A percentile compares a stretch with the other conserved stretches of the same genome.
These are phyloP conservation scores for Clavispora santaluciae DNA, from an alignment of 805 yeast genomes.

Conservation along the genomic window DNA sequence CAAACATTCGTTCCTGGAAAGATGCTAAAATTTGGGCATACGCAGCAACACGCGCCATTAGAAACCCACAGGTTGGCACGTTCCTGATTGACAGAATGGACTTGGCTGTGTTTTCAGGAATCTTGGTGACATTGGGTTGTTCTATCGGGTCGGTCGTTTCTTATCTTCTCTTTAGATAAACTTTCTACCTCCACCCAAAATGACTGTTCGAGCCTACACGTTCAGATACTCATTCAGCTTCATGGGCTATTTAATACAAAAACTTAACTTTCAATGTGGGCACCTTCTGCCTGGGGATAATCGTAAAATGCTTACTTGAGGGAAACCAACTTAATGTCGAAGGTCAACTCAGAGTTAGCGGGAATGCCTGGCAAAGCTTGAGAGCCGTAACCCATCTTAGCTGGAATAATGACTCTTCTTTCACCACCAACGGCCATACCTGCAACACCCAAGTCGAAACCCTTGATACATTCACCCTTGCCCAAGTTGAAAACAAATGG, in stretches of 20 bases:
- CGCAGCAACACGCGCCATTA: background rate
- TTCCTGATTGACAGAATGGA: slow-evolving; percentile 6
- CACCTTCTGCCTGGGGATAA: background rate
- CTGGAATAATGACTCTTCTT: slow-evolving; percentile 94
- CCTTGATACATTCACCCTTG: slow-evolving; percentile 97
- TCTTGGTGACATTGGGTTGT: slow-evolving; percentile 10
- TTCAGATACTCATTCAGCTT: background rate
- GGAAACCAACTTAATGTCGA: slow-evolving; percentile 90
- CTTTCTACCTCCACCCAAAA: too few relatives aligned
- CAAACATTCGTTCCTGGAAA: background rate
- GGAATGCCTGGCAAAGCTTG: slow-evolving; percentile 96
- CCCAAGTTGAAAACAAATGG: slow-evolving; percentile 91
- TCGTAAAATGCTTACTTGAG: slow-evolving; percentile 53
- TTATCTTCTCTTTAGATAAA: background rate
- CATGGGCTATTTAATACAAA: background rate
- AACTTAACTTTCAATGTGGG: background rate
- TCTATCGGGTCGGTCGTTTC: slow-evolving; percentile 7
- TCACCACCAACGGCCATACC: slow-evolving; percentile 99
- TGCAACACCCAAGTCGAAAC: slow-evolving; percentile 97
- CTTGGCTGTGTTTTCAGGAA: slow-evolving; percentile 9
- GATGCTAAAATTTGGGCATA: background rate
- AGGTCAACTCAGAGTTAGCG: slow-evolving; percentile 92
- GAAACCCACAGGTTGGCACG: background rate
- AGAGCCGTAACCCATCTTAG: slow-evolving; percentile 95
- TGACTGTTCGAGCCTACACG: too few relatives aligned